These are phyloP conservation scores for Cyclocybe aegerita DNA, from an alignment of 768 basidiomycete genomes.

Conservation along the genomic window DNA sequence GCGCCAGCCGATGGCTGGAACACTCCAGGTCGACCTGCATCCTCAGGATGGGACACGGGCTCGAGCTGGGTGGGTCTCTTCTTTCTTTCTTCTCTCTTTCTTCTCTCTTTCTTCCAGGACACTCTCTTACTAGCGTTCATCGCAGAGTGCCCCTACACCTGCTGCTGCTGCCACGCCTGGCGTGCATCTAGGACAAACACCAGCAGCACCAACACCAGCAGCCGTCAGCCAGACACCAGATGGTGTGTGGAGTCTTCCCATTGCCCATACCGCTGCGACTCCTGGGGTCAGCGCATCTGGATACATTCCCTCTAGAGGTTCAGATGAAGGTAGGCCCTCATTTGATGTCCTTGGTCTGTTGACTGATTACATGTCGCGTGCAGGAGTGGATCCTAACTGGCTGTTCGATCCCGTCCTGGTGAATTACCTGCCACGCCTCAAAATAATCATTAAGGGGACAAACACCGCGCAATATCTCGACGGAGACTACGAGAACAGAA, in stretches of 20 bases:
- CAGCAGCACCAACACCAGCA: slow-evolving; percentile 38
- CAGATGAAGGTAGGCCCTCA: slow-evolving; percentile 13
- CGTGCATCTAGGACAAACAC: slow-evolving; percentile 32
- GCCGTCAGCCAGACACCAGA: slow-evolving; percentile 29
- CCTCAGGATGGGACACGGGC: not conserved
- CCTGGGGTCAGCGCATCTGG: slow-evolving; percentile 25
- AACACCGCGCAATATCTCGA: slow-evolving; percentile 30
- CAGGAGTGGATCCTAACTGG: slow-evolving; percentile 40
- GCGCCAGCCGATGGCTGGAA: slow-evolving; percentile 26
- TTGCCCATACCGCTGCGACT: slow-evolving; percentile 29
- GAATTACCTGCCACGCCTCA: slow-evolving; percentile 33
- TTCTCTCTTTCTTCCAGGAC: not conserved
- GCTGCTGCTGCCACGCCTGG: slow-evolving; percentile 45
- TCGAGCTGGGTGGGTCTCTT: slow-evolving; percentile 27
- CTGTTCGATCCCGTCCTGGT: slow-evolving; percentile 32
- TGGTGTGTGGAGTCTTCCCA: slow-evolving; percentile 16
- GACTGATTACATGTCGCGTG: slow-evolving; percentile 5
- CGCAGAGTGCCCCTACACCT: slow-evolving; percentile 53
- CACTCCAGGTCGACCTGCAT: slow-evolving; percentile 5
- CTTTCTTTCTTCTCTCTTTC: slow-evolving; percentile 1
- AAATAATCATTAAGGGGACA: slow-evolving; percentile 37
- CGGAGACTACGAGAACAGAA: slow-evolving; percentile 33
- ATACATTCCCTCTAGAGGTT: slow-evolving; percentile 3
- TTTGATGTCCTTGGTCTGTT: not conserved
- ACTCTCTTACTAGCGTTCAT: not conserved